These are phyloP conservation scores for Phlebopus sp. DNA, from an alignment of 1,284 basidiomycete genomes.

Conservation along the genomic window DNA sequence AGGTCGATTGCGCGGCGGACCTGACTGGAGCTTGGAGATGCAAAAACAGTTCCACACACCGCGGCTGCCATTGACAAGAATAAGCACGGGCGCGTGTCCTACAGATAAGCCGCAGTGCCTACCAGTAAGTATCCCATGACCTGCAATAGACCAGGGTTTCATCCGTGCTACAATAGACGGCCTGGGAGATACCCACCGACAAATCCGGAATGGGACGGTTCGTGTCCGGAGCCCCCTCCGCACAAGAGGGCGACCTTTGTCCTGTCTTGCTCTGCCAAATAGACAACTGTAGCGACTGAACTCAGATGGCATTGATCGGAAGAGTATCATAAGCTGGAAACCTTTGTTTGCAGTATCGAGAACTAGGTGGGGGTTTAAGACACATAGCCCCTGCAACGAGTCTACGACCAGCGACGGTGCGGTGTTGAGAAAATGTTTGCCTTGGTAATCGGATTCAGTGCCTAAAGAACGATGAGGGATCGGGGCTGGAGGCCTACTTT, in stretches of 20 bases:
- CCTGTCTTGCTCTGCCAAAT: conserved; percentile 52
- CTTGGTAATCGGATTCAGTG: conserved; percentile 20
- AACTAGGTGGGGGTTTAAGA: conserved; percentile 66
- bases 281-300: conserved; percentile 49
- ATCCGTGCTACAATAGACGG: background rate
- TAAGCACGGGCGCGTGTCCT: background rate
- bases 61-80: conserved; percentile 50
- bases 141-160: conserved; percentile 32
- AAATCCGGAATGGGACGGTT: conserved; percentile 83
- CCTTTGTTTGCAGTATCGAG: conserved; percentile 70
- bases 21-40: conserved; percentile 84
- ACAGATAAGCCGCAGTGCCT: conserved; percentile 11
- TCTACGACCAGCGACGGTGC: conserved; percentile 72
- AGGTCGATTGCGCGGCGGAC: conserved; percentile 78
- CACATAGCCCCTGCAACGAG: conserved; percentile 71
- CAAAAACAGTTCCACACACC: conserved; percentile 85
- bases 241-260: conserved; percentile 81
- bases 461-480: background rate
- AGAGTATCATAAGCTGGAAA: conserved; percentile 21
- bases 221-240: conserved; percentile 90
- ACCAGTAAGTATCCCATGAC: conserved; percentile 78
- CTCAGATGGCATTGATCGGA: background rate
- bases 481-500: conserved; percentile 19
- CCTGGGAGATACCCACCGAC: conserved; percentile 50
- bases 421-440: conserved; percentile 77